These are phyloP conservation scores for Peterozyma toletana DNA, from an alignment of 805 yeast species.

Conservation along the genomic window DNA sequence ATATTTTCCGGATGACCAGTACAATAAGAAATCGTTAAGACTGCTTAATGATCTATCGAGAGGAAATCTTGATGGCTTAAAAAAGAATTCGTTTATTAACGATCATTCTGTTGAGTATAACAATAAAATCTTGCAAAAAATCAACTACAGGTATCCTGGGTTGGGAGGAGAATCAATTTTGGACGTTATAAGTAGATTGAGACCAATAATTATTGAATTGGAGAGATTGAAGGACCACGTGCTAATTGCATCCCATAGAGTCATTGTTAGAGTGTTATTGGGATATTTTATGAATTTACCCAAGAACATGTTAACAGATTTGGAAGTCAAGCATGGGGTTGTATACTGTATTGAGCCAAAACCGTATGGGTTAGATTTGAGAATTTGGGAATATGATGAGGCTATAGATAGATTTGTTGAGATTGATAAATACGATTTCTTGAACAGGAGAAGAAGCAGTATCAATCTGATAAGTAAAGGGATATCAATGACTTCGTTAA, in stretches of 20 bases:
- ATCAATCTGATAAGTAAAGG: background rate
- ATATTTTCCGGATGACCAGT: conserved; percentile 20
- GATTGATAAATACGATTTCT: conserved; percentile 28
- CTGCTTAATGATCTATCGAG: conserved; percentile 27
- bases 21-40: conserved; percentile 22
- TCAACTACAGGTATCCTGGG: conserved; percentile 27
- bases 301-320: conserved; percentile 28
- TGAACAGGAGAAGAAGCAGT: conserved; percentile 24
- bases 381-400: conserved; percentile 28
- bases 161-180: conserved; percentile 29
- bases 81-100: conserved; percentile 20
- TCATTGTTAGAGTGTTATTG: conserved; percentile 24
- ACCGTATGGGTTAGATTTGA: conserved; percentile 29
- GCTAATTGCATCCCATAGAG: conserved; percentile 25
- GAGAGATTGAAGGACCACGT: conserved; percentile 28
- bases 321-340: conserved; percentile 26
- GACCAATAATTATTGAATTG: conserved; percentile 27
- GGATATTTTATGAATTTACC: conserved; percentile 29
- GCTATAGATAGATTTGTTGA: conserved; percentile 25
- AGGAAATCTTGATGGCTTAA: conserved; percentile 24
- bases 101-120: conserved; percentile 19
- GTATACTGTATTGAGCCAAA: conserved; percentile 30
- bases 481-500: no score
- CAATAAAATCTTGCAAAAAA: conserved; percentile 20
- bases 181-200: conserved; percentile 25